phyloP scores from a whole-genome alignment of 1,139 yeast genomes.

The Kazachstania sp. region DNA sequence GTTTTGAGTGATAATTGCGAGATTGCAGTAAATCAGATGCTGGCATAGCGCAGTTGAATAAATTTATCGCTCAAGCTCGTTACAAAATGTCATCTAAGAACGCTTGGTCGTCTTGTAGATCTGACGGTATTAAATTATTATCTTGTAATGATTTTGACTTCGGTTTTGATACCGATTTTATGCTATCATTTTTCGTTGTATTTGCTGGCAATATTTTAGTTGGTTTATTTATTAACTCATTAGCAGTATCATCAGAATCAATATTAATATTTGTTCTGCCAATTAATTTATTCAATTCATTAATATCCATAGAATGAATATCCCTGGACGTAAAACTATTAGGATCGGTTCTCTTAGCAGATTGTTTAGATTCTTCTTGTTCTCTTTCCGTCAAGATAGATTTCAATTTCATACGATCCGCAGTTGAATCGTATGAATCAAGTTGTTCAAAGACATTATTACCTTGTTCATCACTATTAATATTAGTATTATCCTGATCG shows the following conservation, averaged over 20 bases:
- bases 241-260: not conserved
- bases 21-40: too few relatives aligned
- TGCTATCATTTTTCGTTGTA: not conserved
- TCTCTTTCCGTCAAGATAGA: not conserved
- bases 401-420: not conserved
- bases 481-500: not conserved
- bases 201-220: not conserved
- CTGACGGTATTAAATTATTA: slow-evolving; percentile 12
- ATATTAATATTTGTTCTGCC: not conserved
- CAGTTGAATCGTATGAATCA: not conserved
- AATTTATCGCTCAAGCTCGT: not conserved
- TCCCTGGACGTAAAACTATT: slow-evolving; percentile 4
- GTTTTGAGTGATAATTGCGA: too few relatives aligned
- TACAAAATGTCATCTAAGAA: slow-evolving; percentile 14
- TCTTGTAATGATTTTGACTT: too few relatives aligned
- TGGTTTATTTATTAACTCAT: not conserved
- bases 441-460: not conserved
- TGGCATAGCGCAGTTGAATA: too few relatives aligned
- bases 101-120: slow-evolving; percentile 21
- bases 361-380: not conserved
- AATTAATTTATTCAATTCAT: slow-evolving; percentile 12
- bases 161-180: not conserved
- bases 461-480: not conserved
- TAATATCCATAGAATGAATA: slow-evolving; percentile 16
- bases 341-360: not conserved